Base-by-base conservation (phyloP, 352 stramenopile species). In the Phytophthora sp. region DNA sequence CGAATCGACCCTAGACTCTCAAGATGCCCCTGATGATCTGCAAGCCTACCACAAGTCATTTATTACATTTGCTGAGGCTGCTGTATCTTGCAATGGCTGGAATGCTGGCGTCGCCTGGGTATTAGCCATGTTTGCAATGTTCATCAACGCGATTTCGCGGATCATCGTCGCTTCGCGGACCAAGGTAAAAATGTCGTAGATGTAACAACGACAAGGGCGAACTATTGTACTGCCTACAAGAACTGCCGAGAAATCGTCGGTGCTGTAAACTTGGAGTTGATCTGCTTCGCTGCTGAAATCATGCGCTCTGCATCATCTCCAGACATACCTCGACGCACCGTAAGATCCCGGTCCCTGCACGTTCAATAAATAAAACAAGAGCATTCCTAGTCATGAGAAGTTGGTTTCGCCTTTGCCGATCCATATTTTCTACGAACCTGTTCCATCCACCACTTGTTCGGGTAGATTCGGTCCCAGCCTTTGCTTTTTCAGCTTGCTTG, bases 231-330 rank as follows among this genome's bases (percentile, higher is more conserved):
- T n/a, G n/a, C 4, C 31, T 84, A 95, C 49, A 95, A 72, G 68
- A 96, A 96, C 67, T 93, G 84, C 30, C 87, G 73, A 34, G 87
- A 84, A 39, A 96, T 84, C 21, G 82, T 94, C 5, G 87, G 87
- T 9, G 84, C 81, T 13, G 87, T 92, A 52, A 96, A 96, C 75
- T 92, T 92, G 53, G 84, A 91, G 58, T 90, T 89, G 48, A 96
- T 92, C 44, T 91, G 67, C 49, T 87, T 85, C 8, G 85, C 89
- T 17, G 84, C 79, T 13, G 76, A 73, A 55, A 96, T 88, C 72
- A 96, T 89, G 26, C 77, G 70, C 8, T 88, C 69, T 9, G 87
- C 87, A 32, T 89, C 79, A 27, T 90, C 79, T 20, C 71, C 64
- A 31, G 81, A 90, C 68, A 96, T 84, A n/a, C 77, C 71, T 32